Base-by-base conservation (phyloP, 805 yeast genomes). In the Zygoascus tannicola region DNA sequence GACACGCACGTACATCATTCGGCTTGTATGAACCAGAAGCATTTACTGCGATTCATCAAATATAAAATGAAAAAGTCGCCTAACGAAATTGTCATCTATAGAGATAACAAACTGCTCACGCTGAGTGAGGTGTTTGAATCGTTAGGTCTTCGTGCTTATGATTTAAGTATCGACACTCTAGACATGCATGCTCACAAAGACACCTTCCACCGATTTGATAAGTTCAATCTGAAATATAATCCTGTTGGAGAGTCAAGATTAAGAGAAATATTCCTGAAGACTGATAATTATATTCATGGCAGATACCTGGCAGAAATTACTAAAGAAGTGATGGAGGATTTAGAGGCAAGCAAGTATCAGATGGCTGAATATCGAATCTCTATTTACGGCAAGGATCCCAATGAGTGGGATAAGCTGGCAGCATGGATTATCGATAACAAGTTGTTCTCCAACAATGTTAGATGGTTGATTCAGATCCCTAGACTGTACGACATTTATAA, bases 101-200 rank as follows among this genome's bases (percentile, higher is more conserved):
- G 99, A 68, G 98, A 92, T 67, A 94, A 90, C 16, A 79, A 85
- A 59, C 76, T 86, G 5, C 73, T 92, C 57, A 83, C 97, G 0
- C 71, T 92, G 52, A 75, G 71, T n/a, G 81, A 90, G 60, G 99
- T 92, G 39, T 92, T 92, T 66, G 75, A 87, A 58, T 87, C 97
- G 32, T 73, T 92, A 62, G 80, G 85, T 44, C 73, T 92, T 48
- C 81, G 95, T 0, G 97, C 97, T 1, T 92, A 94, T 60, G 98
- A 92, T 60, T 70, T 92, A 47, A 83, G 94, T 46, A 92, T 92
- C 56, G 99, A 92, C 58, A 94, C 98, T 1, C 73, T 92, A 53
- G 99, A 92, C 65, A 92, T 92, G 99, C 99, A 92, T 65, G 99
- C 99, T 4, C 98, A 92, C 63, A 84, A 88, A 51, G 99, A 92